Conservation (phyloP, 139 green algal genomes). For the Yamagishiella unicocca region DNA sequence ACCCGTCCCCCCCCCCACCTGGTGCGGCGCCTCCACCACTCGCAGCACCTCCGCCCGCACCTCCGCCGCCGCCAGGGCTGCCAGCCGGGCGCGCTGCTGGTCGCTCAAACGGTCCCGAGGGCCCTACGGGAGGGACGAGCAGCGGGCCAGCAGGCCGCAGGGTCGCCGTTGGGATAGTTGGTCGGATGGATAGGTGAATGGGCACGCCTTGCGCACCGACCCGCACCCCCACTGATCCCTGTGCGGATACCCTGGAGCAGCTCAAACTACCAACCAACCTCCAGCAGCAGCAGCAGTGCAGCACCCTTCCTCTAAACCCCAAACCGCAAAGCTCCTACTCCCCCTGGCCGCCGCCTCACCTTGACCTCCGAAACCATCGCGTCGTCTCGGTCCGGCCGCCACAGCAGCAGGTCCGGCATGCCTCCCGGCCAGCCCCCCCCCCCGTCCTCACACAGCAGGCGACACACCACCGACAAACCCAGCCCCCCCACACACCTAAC, state of each 20-base stretch:
- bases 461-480: constrained; percentile 79
- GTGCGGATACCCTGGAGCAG: too few relatives aligned
- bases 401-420: constrained; percentile 94
- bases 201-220: not conserved
- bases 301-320: constrained; percentile 44
- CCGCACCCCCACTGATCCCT: too few relatives aligned
- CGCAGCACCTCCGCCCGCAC: constrained; percentile 59
- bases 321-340: constrained; percentile 57
- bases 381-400: constrained; percentile 59
- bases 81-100: constrained; percentile 85
- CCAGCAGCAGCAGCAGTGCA: too few relatives aligned
- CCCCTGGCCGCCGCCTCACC: constrained; percentile 58
- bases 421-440: constrained; percentile 73
- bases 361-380: constrained; percentile 65
- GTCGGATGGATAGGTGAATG: not conserved
- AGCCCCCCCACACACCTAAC: constrained; percentile 76
- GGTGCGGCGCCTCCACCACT: constrained; percentile 23
- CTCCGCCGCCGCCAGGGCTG: constrained; percentile 65
- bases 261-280: not conserved
- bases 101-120: constrained; percentile 85
- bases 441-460: constrained; percentile 84
- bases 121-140: constrained; percentile 57
- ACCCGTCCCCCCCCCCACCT: not conserved
- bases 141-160: too few relatives aligned
- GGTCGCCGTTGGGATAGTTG: not conserved